Evolutionary conservation across 179 eudicot genomes (phyloP).

Genomic region (Corrigiola litoralis): DNA sequence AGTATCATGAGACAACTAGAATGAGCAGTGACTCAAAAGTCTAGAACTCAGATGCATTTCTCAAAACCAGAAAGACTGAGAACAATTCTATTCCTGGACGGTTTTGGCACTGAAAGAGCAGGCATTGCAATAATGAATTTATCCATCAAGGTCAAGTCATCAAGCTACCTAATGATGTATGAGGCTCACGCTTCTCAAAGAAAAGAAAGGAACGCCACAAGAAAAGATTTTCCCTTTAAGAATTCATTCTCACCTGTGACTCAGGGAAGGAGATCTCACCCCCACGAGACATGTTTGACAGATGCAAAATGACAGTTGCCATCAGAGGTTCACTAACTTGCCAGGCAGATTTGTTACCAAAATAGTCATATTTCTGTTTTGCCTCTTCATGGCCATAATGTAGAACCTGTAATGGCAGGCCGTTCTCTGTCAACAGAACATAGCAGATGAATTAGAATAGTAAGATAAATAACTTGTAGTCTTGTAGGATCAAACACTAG

Average conservation of each 20-base stretch:
- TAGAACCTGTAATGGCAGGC: conserved; percentile 50
- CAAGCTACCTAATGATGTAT: too few species aligned
- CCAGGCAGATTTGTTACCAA: conserved; percentile 40
- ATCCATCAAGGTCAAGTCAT: not conserved
- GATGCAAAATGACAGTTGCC: conserved; percentile 79
- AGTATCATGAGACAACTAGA: not conserved
- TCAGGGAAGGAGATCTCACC: conserved; percentile 82
- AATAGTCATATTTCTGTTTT: conserved; percentile 41
- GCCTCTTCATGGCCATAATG: conserved; percentile 50
- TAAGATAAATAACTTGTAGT: not conserved
- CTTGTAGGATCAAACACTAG: not conserved
- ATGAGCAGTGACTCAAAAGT: not conserved
- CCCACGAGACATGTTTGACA: conserved; percentile 64
- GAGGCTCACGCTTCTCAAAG: too few species aligned
- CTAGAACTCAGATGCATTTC: too few species aligned
- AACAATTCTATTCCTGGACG: too few species aligned
- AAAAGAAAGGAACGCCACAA: not conserved
- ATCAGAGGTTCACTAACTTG: conserved; percentile 43
- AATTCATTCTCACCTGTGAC: conserved; percentile 50
- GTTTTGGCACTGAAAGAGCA: too few species aligned
- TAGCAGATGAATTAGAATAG: not conserved
- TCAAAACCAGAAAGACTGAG: not conserved
- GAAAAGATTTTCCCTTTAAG: not conserved
- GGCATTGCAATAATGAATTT: not conserved
- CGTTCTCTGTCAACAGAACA: conserved; percentile 35